Percentiles rank a stretch among this genome's conserved stretches.
Conservation (phyloP, 228 moss, liverwort and hornwort species). For the Sphagnum fallax region DNA sequence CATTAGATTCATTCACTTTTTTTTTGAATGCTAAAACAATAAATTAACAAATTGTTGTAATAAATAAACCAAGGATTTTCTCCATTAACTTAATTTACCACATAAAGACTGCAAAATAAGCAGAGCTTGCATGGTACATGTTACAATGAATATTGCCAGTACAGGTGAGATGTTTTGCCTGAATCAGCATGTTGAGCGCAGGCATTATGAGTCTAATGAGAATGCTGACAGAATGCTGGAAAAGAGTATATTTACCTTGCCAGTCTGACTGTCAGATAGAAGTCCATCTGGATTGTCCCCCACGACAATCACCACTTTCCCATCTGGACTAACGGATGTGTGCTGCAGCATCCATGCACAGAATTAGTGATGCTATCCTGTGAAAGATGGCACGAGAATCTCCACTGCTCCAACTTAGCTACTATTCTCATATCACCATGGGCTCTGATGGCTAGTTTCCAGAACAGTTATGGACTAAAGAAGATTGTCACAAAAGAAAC, state of each 20-base stretch:
- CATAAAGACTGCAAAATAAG: too few relatives aligned
- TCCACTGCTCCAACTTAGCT: not conserved
- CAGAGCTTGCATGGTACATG: too few relatives aligned
- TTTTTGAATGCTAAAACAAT: too few relatives aligned
- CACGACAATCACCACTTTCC: constrained; percentile 85
- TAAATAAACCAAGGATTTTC: too few relatives aligned
- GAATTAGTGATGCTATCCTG: not conserved
- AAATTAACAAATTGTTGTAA: too few relatives aligned
- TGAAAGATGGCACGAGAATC: not conserved
- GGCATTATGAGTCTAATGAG: not conserved
- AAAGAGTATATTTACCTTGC: constrained; percentile 51
- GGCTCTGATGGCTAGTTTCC: not conserved
- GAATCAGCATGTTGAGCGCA: too few relatives aligned
- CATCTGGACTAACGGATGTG: constrained; percentile 95
- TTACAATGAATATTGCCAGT: too few relatives aligned
- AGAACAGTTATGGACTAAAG: not conserved
- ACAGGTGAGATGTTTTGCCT: too few relatives aligned
- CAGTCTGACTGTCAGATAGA: constrained; percentile 75
- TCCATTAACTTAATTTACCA: too few relatives aligned
- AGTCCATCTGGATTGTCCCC: constrained; percentile 91
- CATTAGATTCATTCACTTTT: too few relatives aligned
- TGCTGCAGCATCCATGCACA: constrained; percentile 41
- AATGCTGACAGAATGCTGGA: not conserved
- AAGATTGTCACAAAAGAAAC: too few relatives aligned
- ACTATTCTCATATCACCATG: not conserved